Evolutionary conservation across 306 rosid genomes (phyloP), one percentile per base, ranked within the genome.

Genomic region (Trichosanthes cucumerina): DNA sequence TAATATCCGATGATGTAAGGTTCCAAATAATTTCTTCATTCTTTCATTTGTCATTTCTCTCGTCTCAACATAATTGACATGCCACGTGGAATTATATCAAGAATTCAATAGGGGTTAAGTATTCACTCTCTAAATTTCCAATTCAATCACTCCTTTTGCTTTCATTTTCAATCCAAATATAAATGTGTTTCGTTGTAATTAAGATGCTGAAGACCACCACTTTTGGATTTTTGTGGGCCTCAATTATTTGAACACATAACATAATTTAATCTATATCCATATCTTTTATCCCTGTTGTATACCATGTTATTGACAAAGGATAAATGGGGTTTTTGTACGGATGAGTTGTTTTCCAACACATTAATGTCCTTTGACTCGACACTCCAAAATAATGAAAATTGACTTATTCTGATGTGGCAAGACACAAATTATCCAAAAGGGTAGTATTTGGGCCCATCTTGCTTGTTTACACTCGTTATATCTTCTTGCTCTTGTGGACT

Each of bases 101-200:
- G 38, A 18, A 3, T 18, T 28, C 12, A 66, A 66, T 9, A 38
- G 21, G 75, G 75, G 52, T 10, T 43, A 6, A 14, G 71, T 70
- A 44, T 44, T 43, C 19, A 70, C 18, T 21, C 53, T 41, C 12
- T 66, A 3, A 10, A 21, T 70, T 41, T 39, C 50, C 1, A 18
- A 68, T 44, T 44, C 33, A 43, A 71, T 24, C 24, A 2, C 23
- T 71, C 54, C 3, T 71, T 70, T 71, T 24, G 38, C 38, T 46
- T 71, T 23, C 76, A 68, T 71, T 24, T 70, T 71, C 57, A 70
- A 44, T 70, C 47, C n/a, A 21, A 71, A 71, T 24, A 72, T 46
- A n/a, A 72, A 72, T 72, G 21, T 46, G 58, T 47, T 72, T 46
- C 1, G 38, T 24, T 72, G 58, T 72, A 46, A 72, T 24, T 46